Conservation (phyloP, 2,329 filamentous ascomycete species). For the Penicillium palitans region DNA sequence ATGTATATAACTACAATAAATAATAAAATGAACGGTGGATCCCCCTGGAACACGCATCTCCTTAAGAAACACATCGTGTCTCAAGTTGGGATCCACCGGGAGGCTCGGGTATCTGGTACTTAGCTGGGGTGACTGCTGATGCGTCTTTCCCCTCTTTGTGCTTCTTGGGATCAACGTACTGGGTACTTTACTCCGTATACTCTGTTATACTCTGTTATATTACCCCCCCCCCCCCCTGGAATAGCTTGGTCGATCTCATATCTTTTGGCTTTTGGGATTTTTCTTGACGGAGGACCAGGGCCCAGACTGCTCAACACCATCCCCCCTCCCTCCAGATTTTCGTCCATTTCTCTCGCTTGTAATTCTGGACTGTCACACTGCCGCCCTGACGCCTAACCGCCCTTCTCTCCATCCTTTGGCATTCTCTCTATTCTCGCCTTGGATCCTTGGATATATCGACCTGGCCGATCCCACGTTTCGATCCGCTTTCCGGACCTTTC, state of each 20-base stretch:
- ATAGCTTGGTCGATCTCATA: slow-evolving; percentile 5
- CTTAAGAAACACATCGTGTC: slow-evolving; percentile 36
- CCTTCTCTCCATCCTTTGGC: not conserved
- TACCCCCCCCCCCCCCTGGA: slow-evolving; percentile 6
- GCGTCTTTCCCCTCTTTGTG: not conserved
- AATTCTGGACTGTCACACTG: slow-evolving; percentile 8
- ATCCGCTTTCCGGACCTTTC: not conserved
- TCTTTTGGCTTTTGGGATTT: not conserved
- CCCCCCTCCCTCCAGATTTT: slow-evolving; percentile 12
- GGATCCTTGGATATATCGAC: slow-evolving; percentile 4
- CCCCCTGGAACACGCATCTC: slow-evolving; percentile 5
- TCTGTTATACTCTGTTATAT: too few species aligned
- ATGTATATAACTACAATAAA: not conserved
- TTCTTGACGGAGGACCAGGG: slow-evolving; percentile 4
- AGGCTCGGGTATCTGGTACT: slow-evolving; percentile 21
- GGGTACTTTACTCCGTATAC: not conserved
- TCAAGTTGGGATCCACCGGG: slow-evolving; percentile 28
- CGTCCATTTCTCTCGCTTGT: slow-evolving; percentile 15
- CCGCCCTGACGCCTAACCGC: slow-evolving; percentile 17
- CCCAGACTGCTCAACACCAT: slow-evolving; percentile 11
- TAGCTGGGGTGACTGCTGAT: not conserved
- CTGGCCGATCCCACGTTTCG: slow-evolving; percentile 6
- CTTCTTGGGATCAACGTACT: not conserved
- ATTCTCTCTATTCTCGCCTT: not conserved
- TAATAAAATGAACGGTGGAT: slow-evolving; percentile 3